Conservation (phyloP, 2,329 filamentous ascomycete species). For the Beauveria australis region DNA sequence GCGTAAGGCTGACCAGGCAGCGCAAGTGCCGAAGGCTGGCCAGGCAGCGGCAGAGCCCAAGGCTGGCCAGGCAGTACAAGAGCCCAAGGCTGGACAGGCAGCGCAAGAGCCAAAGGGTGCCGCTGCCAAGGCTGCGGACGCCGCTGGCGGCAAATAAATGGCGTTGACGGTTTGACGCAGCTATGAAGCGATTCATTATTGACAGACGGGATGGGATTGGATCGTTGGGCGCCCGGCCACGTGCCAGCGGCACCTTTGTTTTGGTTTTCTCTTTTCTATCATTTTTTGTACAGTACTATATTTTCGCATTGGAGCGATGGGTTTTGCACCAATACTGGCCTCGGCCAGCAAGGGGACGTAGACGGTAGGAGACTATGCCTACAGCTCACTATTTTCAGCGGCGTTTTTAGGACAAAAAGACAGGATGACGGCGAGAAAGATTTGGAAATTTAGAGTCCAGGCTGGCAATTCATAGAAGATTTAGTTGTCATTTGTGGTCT, state of each 20-base stretch:
- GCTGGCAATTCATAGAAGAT: neutral
- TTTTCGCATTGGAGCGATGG: constrained; percentile 4
- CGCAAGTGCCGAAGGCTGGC: neutral
- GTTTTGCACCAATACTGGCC: neutral
- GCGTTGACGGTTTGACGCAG: neutral
- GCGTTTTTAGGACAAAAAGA: constrained; percentile 8
- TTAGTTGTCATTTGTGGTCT: neutral
- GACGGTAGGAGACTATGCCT: neutral
- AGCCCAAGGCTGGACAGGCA: neutral
- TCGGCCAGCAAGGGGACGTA: constrained; percentile 10
- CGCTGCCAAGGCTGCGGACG: constrained; percentile 8
- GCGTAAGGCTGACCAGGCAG: constrained; percentile 10
- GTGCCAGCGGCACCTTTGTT: constrained; percentile 13
- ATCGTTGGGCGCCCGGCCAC: neutral
- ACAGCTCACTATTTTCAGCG: constrained; percentile 5
- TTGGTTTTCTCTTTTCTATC: neutral
- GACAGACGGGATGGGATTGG: neutral
- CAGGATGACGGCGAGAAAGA: constrained; percentile 2
- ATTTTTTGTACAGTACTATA: constrained; percentile 11
- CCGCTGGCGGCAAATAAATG: constrained; percentile 8
- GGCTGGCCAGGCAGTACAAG: too few species aligned
- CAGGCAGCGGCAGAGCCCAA: too few species aligned
- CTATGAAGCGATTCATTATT: neutral
- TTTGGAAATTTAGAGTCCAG: constrained; percentile 8
- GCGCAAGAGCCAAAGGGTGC: constrained; percentile 8